Conservation (phyloP, 768 basidiomycete species). For the Xerocomellus chrysenteron region DNA sequence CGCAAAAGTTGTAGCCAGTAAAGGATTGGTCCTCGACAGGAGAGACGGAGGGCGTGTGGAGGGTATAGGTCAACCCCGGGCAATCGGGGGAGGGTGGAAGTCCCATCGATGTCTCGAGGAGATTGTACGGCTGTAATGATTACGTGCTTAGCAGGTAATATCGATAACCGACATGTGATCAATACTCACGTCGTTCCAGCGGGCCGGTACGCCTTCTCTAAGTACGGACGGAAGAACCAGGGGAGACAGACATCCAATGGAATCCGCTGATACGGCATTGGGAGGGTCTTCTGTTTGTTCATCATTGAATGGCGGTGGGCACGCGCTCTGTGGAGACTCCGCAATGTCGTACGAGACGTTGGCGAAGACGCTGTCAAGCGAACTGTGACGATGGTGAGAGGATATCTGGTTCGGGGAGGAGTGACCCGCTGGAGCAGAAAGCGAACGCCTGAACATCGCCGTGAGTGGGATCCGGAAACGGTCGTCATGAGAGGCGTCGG, state of each 20-base stretch:
- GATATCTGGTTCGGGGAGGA: conserved; percentile 8
- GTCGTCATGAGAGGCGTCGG: conserved; percentile 22
- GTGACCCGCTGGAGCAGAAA: conserved; percentile 51
- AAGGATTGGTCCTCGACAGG: conserved; percentile 27
- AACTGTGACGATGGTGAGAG: conserved; percentile 22
- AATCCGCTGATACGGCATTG: conserved; percentile 22
- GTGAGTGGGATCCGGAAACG: conserved; percentile 54
- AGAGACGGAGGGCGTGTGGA: conserved; percentile 26
- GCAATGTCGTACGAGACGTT: conserved; percentile 31
- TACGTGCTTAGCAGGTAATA: conserved; percentile 16
- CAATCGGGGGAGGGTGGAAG: conserved; percentile 25
- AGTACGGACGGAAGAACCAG: conserved; percentile 32
- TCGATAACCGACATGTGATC: conserved; percentile 10
- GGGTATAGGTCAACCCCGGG: conserved; percentile 21
- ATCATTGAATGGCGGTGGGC: conserved; percentile 9
- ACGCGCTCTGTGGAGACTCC: conserved; percentile 17
- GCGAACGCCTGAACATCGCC: conserved; percentile 64
- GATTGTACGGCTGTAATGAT: conserved; percentile 32
- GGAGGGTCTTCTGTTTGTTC: conserved; percentile 25
- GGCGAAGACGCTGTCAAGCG: conserved; percentile 31
- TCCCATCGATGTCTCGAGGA: conserved; percentile 33
- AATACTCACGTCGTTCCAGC: conserved; percentile 35
- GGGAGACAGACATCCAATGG: conserved; percentile 30
- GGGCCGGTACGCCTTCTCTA: conserved; percentile 29
- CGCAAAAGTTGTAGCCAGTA: conserved; percentile 17